A percentile compares a stretch with the other conserved stretches of the same genome.
Conservation (phyloP, 805 yeast genomes). For the Kodamaea neixiangensis region DNA sequence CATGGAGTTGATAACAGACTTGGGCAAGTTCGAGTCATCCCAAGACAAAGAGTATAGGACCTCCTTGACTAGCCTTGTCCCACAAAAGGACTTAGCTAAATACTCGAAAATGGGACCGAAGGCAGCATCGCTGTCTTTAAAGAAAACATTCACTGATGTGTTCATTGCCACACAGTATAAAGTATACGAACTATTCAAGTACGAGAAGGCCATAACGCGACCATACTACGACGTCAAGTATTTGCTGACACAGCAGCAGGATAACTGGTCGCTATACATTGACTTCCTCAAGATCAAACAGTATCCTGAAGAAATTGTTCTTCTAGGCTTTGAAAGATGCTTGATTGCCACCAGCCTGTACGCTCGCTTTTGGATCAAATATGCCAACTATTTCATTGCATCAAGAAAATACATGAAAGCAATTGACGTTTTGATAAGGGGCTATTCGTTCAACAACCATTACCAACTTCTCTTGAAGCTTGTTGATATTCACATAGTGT, state of each 20-base stretch:
- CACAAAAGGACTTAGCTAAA: conserved; percentile 17
- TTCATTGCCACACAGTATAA: conserved; percentile 58
- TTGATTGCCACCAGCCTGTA: conserved; percentile 47
- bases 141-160: conserved; percentile 51
- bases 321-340: conserved; percentile 50
- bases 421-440: conserved; percentile 37
- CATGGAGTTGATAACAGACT: conserved; percentile 34
- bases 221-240: conserved; percentile 40
- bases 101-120: conserved; percentile 23
- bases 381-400: conserved; percentile 42
- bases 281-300: conserved; percentile 49
- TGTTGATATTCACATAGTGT: conserved; percentile 45
- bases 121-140: conserved; percentile 36
- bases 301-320: conserved; percentile 24
- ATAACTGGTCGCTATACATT: conserved; percentile 60
- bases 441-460: conserved; percentile 29
- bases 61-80: conserved; percentile 19
- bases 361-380: conserved; percentile 51
- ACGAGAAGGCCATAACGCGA: conserved; percentile 39
- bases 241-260: conserved; percentile 48
- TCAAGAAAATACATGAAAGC: conserved; percentile 36
- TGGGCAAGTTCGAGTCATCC: conserved; percentile 9
- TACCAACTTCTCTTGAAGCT: conserved; percentile 39
- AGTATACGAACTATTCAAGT: conserved; percentile 49
- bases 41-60: conserved; percentile 9